Evolutionary conservation across 1,284 basidiomycete species (phyloP), one percentile per base, ranked within the genome.

Genomic region (Fistulina hepatica): DNA sequence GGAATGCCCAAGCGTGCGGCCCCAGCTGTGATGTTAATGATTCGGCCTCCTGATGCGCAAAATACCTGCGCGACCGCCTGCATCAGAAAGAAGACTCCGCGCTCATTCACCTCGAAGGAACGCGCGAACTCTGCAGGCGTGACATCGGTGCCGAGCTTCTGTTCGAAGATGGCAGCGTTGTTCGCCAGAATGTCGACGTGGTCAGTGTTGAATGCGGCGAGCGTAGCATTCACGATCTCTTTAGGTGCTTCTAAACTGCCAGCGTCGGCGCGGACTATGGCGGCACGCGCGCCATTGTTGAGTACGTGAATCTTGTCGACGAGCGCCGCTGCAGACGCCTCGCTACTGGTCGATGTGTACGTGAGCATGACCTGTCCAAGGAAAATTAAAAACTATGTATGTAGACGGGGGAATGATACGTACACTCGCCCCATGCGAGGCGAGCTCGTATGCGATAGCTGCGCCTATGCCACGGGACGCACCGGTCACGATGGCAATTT

Each of bases 401-500:
- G 11, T 13, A 31, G 28, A 4, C 15, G 11, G 19, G 5, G 28
- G 13, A 11, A 16, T 9, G 28, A 11, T 5, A 27, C 28, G 28
- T 16, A 31, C 28, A 10, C 10, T 4, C 3, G 28, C 28, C 9
- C 44, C 44, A 16, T 46, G 33, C 37, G 33, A 36, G 2, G 44
- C 46, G 5, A 48, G 33, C 27, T 46, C 46, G 21, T 44, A 41
- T 16, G 40, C 37, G 4, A 48, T 38, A 21, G 42, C 44, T 12
- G 40, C 21, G 8, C 53, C 52, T 5, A 55, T 50, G 9, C 52
- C 53, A 6, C 50, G 43, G 5, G 51, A 52, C 8, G 45, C 51
- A 12, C 53, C 53, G 5, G 51, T 46, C 33, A 55, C 47, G 13
- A 54, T 19, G 2, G 52, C 53, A 6, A 52, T 46, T 26, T 39